Percentiles rank a stretch among this genome's conserved stretches.
These are phyloP conservation scores for Cryptococcus floricola DNA, from an alignment of 1,284 basidiomycete species.

Conservation along the genomic window DNA sequence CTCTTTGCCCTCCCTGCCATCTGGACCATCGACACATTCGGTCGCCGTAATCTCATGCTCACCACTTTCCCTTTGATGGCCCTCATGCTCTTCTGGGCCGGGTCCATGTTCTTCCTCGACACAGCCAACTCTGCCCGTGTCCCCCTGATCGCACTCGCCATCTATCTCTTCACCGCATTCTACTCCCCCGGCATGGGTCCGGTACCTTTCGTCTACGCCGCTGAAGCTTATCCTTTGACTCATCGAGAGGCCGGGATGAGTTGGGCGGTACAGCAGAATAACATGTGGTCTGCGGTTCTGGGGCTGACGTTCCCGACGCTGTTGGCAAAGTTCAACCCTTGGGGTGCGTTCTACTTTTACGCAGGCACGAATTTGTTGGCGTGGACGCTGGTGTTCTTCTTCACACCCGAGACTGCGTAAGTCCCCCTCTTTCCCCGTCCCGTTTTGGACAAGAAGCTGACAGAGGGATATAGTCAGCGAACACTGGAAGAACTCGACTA, in stretches of 20 bases:
- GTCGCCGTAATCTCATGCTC: constrained; percentile 63
- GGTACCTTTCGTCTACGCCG: constrained; percentile 57
- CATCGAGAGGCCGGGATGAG: constrained; percentile 53
- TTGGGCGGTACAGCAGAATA: constrained; percentile 50
- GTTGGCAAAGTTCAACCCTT: constrained; percentile 59
- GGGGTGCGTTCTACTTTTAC: constrained; percentile 61
- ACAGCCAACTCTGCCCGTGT: constrained; percentile 50
- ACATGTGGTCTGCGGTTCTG: constrained; percentile 17
- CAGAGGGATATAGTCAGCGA: constrained; percentile 3
- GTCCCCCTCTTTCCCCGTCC: constrained; percentile 1
- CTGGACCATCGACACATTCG: constrained; percentile 55
- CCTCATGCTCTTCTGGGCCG: constrained; percentile 31
- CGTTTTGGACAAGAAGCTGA: not conserved
- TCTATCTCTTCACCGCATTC: constrained; percentile 51
- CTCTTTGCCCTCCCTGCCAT: constrained; percentile 53
- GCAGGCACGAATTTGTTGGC: constrained; percentile 30
- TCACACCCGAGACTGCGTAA: constrained; percentile 35
- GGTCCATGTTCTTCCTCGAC: constrained; percentile 47
- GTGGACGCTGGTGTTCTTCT: constrained; percentile 32
- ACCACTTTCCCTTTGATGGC: constrained; percentile 54
- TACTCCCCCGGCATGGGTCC: constrained; percentile 62
- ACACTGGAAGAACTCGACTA: constrained; percentile 42
- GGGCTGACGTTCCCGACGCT: constrained; percentile 59
- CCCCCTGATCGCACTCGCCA: constrained; percentile 56
- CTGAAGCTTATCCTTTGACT: constrained; percentile 52